Evolutionary conservation across 1,284 basidiomycete genomes (phyloP), one percentile per base, ranked within the genome.

Genomic region (Pseudozyma sp.): DNA sequence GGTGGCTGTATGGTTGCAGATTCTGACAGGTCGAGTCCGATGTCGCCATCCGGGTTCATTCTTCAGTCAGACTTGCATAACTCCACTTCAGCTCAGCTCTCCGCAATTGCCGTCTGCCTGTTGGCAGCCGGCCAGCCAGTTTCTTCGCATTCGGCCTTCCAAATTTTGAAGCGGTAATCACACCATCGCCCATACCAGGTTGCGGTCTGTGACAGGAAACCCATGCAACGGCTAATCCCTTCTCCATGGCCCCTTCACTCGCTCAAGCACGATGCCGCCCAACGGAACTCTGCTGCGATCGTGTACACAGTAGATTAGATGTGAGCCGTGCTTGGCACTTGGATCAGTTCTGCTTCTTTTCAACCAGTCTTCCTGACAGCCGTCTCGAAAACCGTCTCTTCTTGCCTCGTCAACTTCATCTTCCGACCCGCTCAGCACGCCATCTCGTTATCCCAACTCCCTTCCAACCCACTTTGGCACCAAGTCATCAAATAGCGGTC

Each of bases 31-130:
- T 69, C 7, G 29, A 34, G 34, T 45, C 47, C 55, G 67, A 69
- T 69, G 67, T 69, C 67, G 67, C 67, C 52, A 69, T 69, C 19
- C 30, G 47, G 64, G 53, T 56, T 50, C 5, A 11, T 17, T 63
- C 60, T 69, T 64, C 61, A 53, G 57, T 64, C 67, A 69, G 39
- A 69, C 56, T 40, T 69, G 67, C 67, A 69, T 48, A 33, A 14
- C 37, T 52, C 17, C 37, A 7, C 13, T n/a, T 7, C 5, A 40
- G 51, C 50, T 14, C 9, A 40, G 10, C 16, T 13, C 13, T 42
- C 40, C 10, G n/a, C 10, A 42, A 42, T 24, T 24, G 24, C 24
- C 24, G 24, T 24, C 24, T 24, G 24, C 24, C 24, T 24, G 24
- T 24, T 24, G 24, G 24, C 24, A 24, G 24, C 24, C 24, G 4